Base-by-base conservation (phyloP, 2,329 filamentous ascomycete genomes). In the Fusarium algeriense region DNA sequence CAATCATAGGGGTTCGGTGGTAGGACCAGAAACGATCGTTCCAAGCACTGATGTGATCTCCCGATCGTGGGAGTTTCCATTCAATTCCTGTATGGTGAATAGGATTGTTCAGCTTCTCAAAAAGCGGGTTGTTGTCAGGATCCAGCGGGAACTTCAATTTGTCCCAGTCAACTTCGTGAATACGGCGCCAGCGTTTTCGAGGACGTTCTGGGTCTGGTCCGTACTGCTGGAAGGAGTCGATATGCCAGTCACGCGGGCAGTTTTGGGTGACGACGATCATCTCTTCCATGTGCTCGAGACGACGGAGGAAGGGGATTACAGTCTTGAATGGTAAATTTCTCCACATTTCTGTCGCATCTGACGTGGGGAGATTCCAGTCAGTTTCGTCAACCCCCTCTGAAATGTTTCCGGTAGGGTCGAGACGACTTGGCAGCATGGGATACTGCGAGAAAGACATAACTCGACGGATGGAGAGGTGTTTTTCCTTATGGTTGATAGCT, bases 91-190 rank as follows among this genome's bases (percentile, higher is more conserved):
- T 5, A 5, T 50, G 20, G 2, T 35, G 46, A 7, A 12, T 1
- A 26, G 46, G 11, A 2, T 2, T 14, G 2, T 2, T 15, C 4
- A 20, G 19, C 2, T 17, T 11, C 12, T 15, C 30, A 2, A 6
- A 34, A 2, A 2, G n/a, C 1, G n/a, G n/a, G 11, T 5, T 23
- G 23, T 23, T 23, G 5, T 23, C 23, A 23, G 23, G 23, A 23
- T 23, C 23, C 23, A 23, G 23, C 3, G 23, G 23, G 23, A 23
- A 23, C 23, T 5, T 23, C 23, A 23, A 4, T 23, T 5, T 5
- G 23, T 23, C 23, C 23, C 30, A 30, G 30, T 30, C 30, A 11
- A 30, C 30, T 9, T 30, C 30, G 30, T 8, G 30, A 30, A 9
- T 9, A 9, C 30, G 30, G 30, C 30, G 8, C 30, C 30, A 30